These are phyloP conservation scores for Hemerocallis citrina DNA, from an alignment of 106 monocot genomes.

Conservation along the genomic window DNA sequence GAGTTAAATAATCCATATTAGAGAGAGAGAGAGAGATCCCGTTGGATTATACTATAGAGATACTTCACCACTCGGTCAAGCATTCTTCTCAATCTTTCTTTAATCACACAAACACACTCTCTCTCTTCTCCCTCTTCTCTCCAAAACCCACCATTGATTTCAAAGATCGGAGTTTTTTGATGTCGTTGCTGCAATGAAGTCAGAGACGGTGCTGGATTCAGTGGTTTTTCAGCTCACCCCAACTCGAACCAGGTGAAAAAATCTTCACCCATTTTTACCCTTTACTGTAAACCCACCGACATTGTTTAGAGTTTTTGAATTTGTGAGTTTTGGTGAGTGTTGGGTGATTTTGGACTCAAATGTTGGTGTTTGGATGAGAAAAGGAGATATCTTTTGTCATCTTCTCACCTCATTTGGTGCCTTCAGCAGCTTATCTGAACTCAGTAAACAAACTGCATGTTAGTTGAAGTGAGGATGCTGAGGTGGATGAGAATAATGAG, in stretches of 20 bases:
- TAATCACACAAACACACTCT: background rate
- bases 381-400: background rate
- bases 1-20: too few relatives aligned
- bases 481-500: too few relatives aligned
- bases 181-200: slow-evolving; percentile 35
- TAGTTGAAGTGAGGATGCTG: too few relatives aligned
- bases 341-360: background rate
- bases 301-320: background rate
- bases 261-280: background rate
- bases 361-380: background rate
- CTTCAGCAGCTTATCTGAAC: too few relatives aligned
- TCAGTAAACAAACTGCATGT: too few relatives aligned
- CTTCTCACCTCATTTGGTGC: too few relatives aligned
- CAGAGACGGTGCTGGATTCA: slow-evolving; percentile 53
- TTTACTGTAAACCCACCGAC: background rate
- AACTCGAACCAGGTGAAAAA: slow-evolving; percentile 66
- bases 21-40: too few relatives aligned
- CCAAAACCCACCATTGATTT: background rate
- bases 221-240: slow-evolving; percentile 86
- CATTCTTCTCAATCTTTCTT: background rate
- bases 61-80: background rate
- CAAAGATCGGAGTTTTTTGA: slow-evolving; percentile 1
- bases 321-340: background rate
- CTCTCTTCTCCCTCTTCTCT: background rate
- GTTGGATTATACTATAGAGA: too few relatives aligned